Percentiles rank a stretch among this genome's conserved stretches.
phyloP scores from a whole-genome alignment of 805 yeast species.

The Metschnikowia continentalis region DNA sequence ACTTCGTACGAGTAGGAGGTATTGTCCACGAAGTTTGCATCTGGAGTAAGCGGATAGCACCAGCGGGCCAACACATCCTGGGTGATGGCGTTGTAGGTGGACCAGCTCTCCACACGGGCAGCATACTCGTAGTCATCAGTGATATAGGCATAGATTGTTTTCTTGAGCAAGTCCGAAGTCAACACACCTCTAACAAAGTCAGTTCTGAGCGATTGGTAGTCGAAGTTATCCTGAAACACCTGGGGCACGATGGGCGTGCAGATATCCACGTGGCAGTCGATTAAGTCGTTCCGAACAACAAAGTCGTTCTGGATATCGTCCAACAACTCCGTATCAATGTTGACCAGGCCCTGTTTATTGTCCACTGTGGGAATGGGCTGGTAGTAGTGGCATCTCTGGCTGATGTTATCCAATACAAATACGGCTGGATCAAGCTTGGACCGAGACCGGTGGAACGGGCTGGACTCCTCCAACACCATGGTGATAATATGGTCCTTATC shows the following conservation, averaged over 20 bases:
- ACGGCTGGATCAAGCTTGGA: conserved; percentile 78
- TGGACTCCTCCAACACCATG: conserved; percentile 85
- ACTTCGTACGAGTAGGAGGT: conserved; percentile 77
- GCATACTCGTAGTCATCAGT: conserved; percentile 75
- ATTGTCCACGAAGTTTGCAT: conserved; percentile 61
- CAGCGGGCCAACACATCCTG: conserved; percentile 89
- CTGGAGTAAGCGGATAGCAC: conserved; percentile 90
- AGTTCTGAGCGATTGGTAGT: conserved; percentile 78
- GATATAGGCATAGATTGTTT: conserved; percentile 85
- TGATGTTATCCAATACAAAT: conserved; percentile 71
- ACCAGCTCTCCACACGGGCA: conserved; percentile 93
- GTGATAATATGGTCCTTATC: conserved; percentile 94
- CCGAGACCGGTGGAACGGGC: conserved; percentile 80
- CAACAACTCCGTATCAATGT: conserved; percentile 79
- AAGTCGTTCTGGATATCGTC: conserved; percentile 70
- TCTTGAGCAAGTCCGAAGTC: conserved; percentile 83
- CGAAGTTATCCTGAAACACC: conserved; percentile 93
- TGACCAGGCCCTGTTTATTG: conserved; percentile 37
- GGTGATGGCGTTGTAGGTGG: conserved; percentile 86
- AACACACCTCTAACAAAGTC: conserved; percentile 91
- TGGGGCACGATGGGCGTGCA: conserved; percentile 94
- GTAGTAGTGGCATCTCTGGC: conserved; percentile 77
- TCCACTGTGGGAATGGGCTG: conserved; percentile 65
- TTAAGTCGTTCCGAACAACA: conserved; percentile 81
- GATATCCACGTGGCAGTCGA: conserved; percentile 94